Evolutionary conservation across 371 early-diverging fungal species (phyloP).

Genomic region (Mucor saturninus): DNA sequence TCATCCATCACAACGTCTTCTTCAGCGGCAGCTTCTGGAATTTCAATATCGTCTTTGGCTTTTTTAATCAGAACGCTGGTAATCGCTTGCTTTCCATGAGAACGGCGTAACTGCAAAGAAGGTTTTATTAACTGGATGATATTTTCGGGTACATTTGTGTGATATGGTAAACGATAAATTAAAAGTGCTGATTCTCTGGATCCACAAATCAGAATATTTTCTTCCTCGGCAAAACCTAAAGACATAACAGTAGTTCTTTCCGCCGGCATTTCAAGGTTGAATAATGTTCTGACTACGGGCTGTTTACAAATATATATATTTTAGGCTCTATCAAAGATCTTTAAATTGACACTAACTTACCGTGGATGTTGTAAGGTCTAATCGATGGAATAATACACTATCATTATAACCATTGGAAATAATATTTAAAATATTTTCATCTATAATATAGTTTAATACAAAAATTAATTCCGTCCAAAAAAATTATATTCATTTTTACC

Average conservation of each 20-base stretch:
- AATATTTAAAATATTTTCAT: conserved; percentile 42
- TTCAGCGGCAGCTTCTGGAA: conserved; percentile 6
- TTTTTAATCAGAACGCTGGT: conserved; percentile 47
- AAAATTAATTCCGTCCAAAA: neutral
- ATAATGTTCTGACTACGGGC: conserved; percentile 46
- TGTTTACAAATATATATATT: conserved; percentile 4
- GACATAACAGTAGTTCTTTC: conserved; percentile 57
- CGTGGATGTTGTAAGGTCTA: conserved; percentile 28
- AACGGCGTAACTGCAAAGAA: conserved; percentile 40
- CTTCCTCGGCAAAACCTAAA: conserved; percentile 43
- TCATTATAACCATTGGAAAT: conserved; percentile 50
- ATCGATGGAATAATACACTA: conserved; percentile 41
- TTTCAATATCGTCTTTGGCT: neutral
- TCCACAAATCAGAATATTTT: conserved; percentile 60
- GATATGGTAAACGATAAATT: conserved; percentile 50
- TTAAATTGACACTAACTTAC: conserved; percentile 19
- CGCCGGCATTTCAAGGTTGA: conserved; percentile 51
- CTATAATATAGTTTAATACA: conserved; percentile 22
- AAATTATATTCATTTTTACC: conserved; percentile 16
- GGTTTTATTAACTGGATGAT: conserved; percentile 25
- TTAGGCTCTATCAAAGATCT: no score
- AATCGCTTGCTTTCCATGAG: conserved; percentile 60
- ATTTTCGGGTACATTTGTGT: conserved; percentile 3
- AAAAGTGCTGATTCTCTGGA: conserved; percentile 66
- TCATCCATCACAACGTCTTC: conserved; percentile 30